Evolutionary conservation across 352 stramenopile species (phyloP), one percentile per base, ranked within the genome.

Genomic region (Phytophthora parvispora): DNA sequence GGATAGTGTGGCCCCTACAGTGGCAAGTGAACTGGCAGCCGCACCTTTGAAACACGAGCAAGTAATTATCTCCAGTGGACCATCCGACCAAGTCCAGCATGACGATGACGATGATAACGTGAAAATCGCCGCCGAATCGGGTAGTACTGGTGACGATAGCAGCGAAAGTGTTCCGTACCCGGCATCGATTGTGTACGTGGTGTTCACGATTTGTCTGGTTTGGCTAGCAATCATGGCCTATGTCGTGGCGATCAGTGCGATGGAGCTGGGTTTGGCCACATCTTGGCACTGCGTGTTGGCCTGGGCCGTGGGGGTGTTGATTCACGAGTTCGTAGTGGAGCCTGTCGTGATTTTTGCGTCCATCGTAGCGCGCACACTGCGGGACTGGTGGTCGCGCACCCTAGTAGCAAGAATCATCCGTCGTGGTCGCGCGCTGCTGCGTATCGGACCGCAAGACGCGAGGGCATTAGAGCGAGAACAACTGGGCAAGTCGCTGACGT

Each of bases 251-350:
- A 31, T 77, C 13, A 80, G 81, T 20, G 78, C 82, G 3, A 75
- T 90, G 40, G 42, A 80, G 10, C 63, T 95, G 9, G 84, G 84
- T 1, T 58, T 77, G 4, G 48, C 31, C 0, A 91, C 83, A 0
- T 84, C 85, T 16, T 89, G 81, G 79, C 63, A 62, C 24, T 93
- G 84, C 34, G 59, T 93, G 10, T 38, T 77, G 10, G 81, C 80
- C 22, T 92, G 84, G 80, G 29, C 61, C 4, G 32, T 91, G 1
- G 84, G 83, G 10, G 43, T 85, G 5, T 29, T 31, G 13, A 78
- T 93, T 40, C 85, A 93, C 34, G 47, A 85, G 27, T 8, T 75
- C 3, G 15, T 91, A 22, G 59, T 90, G 38, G 87, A 95, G 49
- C 87, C 85, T 3, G 29, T 56, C 4, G 62, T 84, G 34, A 75